Conservation (phyloP, 805 yeast species). For the Candida boleticola region DNA sequence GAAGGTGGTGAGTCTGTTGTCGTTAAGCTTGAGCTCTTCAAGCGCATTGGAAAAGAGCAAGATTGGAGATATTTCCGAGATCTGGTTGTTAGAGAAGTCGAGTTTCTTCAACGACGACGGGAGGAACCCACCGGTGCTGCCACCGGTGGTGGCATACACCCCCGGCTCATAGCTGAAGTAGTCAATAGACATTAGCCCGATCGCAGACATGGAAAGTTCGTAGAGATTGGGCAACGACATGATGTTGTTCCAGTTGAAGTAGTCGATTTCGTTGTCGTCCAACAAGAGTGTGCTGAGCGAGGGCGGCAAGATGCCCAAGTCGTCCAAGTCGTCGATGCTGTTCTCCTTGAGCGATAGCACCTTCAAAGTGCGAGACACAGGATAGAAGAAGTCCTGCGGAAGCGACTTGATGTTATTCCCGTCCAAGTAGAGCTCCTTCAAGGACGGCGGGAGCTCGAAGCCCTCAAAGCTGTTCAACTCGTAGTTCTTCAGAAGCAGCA, state of each 20-base stretch:
- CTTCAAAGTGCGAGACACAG: conserved; percentile 7
- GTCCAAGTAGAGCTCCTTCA: conserved; percentile 13
- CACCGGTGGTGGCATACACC: not conserved
- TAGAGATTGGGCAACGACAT: conserved; percentile 14
- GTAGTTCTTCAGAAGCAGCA: conserved; percentile 9
- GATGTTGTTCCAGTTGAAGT: conserved; percentile 15
- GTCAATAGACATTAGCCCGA: conserved; percentile 15
- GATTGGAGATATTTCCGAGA: conserved; percentile 9
- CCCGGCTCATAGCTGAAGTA: too few species aligned
- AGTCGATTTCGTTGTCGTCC: conserved; percentile 21
- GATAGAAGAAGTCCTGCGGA: conserved; percentile 12
- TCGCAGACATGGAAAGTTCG: conserved; percentile 16
- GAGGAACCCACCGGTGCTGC: conserved; percentile 10
- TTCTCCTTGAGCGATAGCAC: conserved; percentile 15
- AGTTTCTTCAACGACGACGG: conserved; percentile 15
- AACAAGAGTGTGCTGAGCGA: conserved; percentile 13
- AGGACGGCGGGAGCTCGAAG: conserved; percentile 11
- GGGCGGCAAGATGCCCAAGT: conserved; percentile 18
- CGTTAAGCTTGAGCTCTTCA: conserved; percentile 8
- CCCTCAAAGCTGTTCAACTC: conserved; percentile 8
- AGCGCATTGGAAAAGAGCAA: conserved; percentile 8
- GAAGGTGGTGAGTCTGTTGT: not conserved
- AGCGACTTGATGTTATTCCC: conserved; percentile 14
- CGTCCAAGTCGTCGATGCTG: conserved; percentile 21
- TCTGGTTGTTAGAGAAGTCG: conserved; percentile 15